Evolutionary conservation across 345 rosid species (phyloP).

Genomic region (Citrus maxima): DNA sequence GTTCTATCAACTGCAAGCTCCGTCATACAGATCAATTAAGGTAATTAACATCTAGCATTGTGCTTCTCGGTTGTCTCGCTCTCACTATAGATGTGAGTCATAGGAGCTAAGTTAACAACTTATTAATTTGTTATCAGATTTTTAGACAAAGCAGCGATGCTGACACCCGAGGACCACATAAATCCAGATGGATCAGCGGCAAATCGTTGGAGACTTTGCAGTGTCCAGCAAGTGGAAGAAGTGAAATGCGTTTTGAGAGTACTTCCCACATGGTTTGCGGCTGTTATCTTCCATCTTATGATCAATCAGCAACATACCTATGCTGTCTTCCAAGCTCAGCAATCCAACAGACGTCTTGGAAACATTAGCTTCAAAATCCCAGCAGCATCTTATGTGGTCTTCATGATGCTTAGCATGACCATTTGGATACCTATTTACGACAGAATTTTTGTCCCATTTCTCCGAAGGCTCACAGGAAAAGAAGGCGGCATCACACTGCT

Average conservation of each 20-base stretch:
- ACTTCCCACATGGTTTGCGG: constrained; percentile 43
- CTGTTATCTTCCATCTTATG: constrained; percentile 21
- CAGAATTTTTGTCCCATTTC: constrained; percentile 30
- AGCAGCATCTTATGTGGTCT: constrained; percentile 42
- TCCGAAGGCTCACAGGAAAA: constrained; percentile 36
- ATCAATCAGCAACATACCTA: constrained; percentile 44
- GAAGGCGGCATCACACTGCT: constrained; percentile 47
- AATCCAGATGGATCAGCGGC: constrained; percentile 47
- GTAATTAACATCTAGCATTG: constrained; percentile 12
- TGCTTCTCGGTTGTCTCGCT: neutral
- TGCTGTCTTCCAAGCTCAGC: constrained; percentile 47
- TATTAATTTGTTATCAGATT: constrained; percentile 15
- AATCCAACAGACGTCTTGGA: constrained; percentile 37
- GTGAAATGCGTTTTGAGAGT: constrained; percentile 47
- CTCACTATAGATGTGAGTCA: neutral
- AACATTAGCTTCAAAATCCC: constrained; percentile 35
- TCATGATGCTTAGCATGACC: constrained; percentile 39
- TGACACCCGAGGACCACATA: constrained; percentile 26
- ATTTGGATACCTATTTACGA: constrained; percentile 44
- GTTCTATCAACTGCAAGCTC: constrained; percentile 41
- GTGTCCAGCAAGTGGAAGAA: constrained; percentile 57
- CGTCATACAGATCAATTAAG: constrained; percentile 49
- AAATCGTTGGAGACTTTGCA: constrained; percentile 49
- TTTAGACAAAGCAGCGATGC: constrained; percentile 48
- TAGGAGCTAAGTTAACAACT: neutral